Evolutionary conservation across 2,329 filamentous ascomycete species (phyloP).

Genomic region (Thelonectria olida): DNA sequence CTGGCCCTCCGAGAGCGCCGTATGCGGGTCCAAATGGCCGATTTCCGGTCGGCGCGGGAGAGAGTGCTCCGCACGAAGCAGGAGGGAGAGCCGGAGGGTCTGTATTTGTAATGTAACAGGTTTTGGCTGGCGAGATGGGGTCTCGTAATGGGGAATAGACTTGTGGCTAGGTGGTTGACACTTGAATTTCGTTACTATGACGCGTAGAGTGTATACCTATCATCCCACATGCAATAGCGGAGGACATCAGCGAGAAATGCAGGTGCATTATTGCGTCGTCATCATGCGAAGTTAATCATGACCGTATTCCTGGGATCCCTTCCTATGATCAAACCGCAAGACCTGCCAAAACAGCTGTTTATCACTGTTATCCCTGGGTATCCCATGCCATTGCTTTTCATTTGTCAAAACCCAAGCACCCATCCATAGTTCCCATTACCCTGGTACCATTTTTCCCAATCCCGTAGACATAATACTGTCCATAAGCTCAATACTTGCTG

Average conservation of each 20-base stretch:
- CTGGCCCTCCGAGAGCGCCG: constrained; percentile 92
- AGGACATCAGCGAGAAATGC: not conserved
- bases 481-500: not conserved
- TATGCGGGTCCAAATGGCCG: constrained; percentile 99
- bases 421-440: not conserved
- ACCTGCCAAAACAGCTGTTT: not conserved
- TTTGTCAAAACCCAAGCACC: not conserved
- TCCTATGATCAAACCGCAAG: not conserved
- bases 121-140: constrained; percentile 31
- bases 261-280: not conserved
- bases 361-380: constrained; percentile 1
- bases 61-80: constrained; percentile 98
- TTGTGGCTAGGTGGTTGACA: constrained; percentile 7
- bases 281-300: constrained; percentile 3
- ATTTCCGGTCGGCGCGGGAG: constrained; percentile 92
- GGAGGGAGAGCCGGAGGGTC: constrained; percentile 95
- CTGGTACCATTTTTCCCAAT: constrained; percentile 2
- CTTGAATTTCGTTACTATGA: not conserved
- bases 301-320: not conserved
- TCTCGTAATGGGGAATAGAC: constrained; percentile 36
- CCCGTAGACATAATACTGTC: not conserved
- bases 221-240: not conserved
- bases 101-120: constrained; percentile 83
- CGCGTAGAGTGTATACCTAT: not conserved
- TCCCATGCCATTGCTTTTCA: not conserved